These are phyloP conservation scores for Rhytidiadelphus loreus DNA, from an alignment of 225 moss, liverwort and hornwort genomes.

Conservation along the genomic window DNA sequence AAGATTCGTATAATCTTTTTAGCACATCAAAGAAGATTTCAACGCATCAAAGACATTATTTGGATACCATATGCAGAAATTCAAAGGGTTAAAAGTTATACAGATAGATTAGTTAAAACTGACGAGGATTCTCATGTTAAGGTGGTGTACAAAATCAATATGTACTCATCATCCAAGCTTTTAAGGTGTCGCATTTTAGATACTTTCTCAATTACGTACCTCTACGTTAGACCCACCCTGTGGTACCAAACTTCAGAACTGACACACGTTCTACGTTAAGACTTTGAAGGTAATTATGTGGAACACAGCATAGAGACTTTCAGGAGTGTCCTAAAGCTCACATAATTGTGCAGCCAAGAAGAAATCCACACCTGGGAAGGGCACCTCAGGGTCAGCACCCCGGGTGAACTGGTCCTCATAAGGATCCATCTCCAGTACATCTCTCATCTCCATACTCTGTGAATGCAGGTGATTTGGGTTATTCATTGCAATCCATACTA, in stretches of 20 bases:
- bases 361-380: conserved; percentile 28
- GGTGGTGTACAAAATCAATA: neutral
- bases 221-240: neutral
- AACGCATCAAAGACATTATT: neutral
- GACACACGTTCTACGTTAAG: neutral
- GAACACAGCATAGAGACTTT: neutral
- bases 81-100: neutral
- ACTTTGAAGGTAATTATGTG: neutral
- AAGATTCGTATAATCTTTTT: neutral
- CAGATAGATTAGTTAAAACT: neutral
- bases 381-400: conserved; percentile 13
- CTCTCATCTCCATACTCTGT: conserved; percentile 35
- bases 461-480: neutral
- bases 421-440: conserved; percentile 48
- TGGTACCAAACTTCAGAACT: neutral
- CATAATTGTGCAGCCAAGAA: neutral
- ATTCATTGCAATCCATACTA: neutral
- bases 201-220: neutral
- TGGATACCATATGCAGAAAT: neutral
- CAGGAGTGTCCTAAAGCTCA: neutral
- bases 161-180: neutral
- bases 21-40: neutral
- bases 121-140: neutral
- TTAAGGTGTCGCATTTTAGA: neutral
- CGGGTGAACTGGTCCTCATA: conserved; percentile 25